These are phyloP conservation scores for Xylaria sp. DNA, from an alignment of 2,329 filamentous ascomycete genomes.

Conservation along the genomic window DNA sequence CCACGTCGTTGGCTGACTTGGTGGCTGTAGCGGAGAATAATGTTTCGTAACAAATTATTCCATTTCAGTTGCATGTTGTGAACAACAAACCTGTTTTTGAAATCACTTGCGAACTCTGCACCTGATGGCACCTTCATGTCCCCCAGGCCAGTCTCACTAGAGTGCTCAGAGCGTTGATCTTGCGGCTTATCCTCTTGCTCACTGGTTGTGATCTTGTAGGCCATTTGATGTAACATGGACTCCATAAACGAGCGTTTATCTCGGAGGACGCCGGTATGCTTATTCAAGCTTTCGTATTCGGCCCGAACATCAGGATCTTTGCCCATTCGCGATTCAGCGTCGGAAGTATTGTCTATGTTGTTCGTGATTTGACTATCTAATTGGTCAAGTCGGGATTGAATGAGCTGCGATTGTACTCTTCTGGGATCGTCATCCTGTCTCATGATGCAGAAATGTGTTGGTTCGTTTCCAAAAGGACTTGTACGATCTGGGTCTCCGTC, in stretches of 20 bases:
- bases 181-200: conserved; percentile 43
- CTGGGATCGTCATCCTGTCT: conserved; percentile 88
- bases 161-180: conserved; percentile 51
- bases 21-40: conserved; percentile 95
- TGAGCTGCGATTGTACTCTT: conserved; percentile 85
- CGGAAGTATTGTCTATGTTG: conserved; percentile 77
- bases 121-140: conserved; percentile 74
- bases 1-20: conserved; percentile 95
- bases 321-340: conserved; percentile 76
- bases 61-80: conserved; percentile 98
- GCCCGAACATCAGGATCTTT: conserved; percentile 62
- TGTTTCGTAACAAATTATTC: conserved; percentile 96
- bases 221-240: conserved; percentile 65
- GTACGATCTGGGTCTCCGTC: conserved; percentile 82
- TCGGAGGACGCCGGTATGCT: conserved; percentile 64
- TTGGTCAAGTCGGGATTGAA: conserved; percentile 81
- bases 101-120: conserved; percentile 89
- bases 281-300: conserved; percentile 69
- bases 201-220: conserved; percentile 49
- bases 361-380: conserved; percentile 80
- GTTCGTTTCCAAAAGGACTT: conserved; percentile 91
- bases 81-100: conserved; percentile 97
- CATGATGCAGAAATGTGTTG: conserved; percentile 96
- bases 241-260: conserved; percentile 69
- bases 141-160: conserved; percentile 64